phyloP scores from a whole-genome alignment of 2,329 filamentous ascomycete species.

The Aspergillus pseudoviridinutans region DNA sequence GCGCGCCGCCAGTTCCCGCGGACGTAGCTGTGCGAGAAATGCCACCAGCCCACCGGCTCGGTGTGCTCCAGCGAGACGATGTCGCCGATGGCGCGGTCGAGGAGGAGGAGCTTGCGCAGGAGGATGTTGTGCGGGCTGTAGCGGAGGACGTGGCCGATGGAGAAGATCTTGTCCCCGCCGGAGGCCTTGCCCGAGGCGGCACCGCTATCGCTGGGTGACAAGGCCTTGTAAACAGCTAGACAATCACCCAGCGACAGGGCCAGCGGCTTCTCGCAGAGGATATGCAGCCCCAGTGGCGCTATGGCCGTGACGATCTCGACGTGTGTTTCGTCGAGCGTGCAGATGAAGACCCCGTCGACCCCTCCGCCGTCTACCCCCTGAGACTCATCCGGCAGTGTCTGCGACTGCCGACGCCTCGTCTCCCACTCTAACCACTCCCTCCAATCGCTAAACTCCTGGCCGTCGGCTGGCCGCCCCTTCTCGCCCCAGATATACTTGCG shows the following conservation, averaged over 20 bases:
- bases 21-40: conserved; percentile 88
- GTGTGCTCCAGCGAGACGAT: conserved; percentile 84
- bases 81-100: conserved; percentile 75
- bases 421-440: conserved; percentile 73
- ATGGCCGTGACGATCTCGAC: conserved; percentile 73
- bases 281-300: conserved; percentile 66
- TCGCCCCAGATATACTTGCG: conserved; percentile 68
- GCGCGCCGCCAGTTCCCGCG: conserved; percentile 89
- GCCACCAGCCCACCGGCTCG: conserved; percentile 95
- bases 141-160: conserved; percentile 87
- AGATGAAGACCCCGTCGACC: conserved; percentile 65
- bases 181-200: conserved; percentile 18
- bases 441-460: conserved; percentile 72
- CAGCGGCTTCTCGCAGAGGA: conserved; percentile 94
- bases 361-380: conserved; percentile 35
- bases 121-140: conserved; percentile 92
- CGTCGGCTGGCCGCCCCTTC: conserved; percentile 45
- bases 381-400: conserved; percentile 10
- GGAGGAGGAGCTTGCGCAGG: conserved; percentile 71
- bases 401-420: conserved; percentile 50
- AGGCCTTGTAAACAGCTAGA: conserved; percentile 58
- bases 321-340: conserved; percentile 85
- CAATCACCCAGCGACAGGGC: conserved; percentile 77
- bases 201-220: conserved; percentile 19
- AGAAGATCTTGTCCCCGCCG: conserved; percentile 57